Percentiles rank a stretch among this genome's conserved stretches.
Conservation (phyloP, 2,329 filamentous ascomycete genomes). For the Cordyceps farinosa region DNA sequence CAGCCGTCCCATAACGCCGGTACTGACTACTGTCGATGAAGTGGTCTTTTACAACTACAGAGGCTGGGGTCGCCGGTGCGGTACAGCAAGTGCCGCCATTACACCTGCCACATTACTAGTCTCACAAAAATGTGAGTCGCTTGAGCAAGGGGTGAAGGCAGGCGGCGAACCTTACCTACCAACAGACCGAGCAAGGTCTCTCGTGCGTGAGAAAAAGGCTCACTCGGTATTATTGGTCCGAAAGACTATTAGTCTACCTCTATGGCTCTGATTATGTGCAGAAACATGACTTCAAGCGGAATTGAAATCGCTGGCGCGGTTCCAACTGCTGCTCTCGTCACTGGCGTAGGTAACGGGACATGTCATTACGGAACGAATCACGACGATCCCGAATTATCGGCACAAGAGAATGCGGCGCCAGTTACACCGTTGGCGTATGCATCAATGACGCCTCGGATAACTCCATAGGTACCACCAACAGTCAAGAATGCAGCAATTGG, state of each 20-base stretch:
- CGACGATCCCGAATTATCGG: conserved; percentile 38
- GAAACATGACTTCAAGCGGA: background rate
- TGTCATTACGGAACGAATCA: background rate
- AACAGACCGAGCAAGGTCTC: background rate
- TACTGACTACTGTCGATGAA: too few species aligned
- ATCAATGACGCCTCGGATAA: conserved; percentile 48
- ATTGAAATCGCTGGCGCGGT: conserved; percentile 21
- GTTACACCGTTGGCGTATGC: conserved; percentile 47
- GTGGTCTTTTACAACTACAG: too few species aligned
- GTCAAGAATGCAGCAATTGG: conserved; percentile 36
- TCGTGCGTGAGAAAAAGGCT: background rate
- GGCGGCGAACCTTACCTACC: too few species aligned
- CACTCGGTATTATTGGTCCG: background rate
- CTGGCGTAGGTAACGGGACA: conserved; percentile 43
- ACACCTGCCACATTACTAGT: too few species aligned
- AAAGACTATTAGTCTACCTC: background rate
- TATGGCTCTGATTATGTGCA: background rate
- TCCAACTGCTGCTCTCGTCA: conserved; percentile 45
- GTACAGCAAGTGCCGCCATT: too few species aligned
- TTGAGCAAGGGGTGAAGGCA: too few species aligned
- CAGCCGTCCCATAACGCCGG: too few species aligned
- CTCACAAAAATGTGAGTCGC: too few species aligned
- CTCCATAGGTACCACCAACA: conserved; percentile 41
- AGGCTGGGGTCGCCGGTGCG: too few species aligned
- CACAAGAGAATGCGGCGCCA: conserved; percentile 45